Evolutionary conservation across 805 yeast species (phyloP), one percentile per base, ranked within the genome.

Genomic region (Candida insectalens): DNA sequence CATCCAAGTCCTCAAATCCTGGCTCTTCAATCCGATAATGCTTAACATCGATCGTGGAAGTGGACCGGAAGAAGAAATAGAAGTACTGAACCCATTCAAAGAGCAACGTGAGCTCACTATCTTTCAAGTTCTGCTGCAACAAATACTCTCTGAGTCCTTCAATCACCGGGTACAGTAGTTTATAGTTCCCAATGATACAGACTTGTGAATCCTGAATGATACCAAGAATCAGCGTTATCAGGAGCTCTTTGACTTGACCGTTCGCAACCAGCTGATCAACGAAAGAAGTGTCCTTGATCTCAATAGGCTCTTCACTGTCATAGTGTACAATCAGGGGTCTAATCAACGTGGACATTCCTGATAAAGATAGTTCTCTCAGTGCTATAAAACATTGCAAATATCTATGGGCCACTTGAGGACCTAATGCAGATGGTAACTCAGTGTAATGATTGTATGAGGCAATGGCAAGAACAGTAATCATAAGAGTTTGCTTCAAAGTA

Each of bases 31-130:
- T 63, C 17, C 59, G 44, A 45, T 70, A 72, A 43, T 69, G 67
- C 39, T 62, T 59, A 10, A 59, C 44, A 43, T 67, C 72, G 26
- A 72, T 64, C 1, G 67, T 57, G 27, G 70, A 69, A 2, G 77
- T 69, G 9, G 74, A 62, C 37, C 55, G 63, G 45, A 55, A 71
- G 34, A 67, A 61, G 12, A 62, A 44, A 39, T 53, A 45, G 40
- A 59, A 42, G 31, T 53, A 41, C 49, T 57, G 37, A 40, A 53
- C 47, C 66, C 59, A 55, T 17, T 40, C 33, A 26, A 49, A 30
- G 19, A 57, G 33, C 25, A 39, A 39, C 16, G 39, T 41, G 27
- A 54, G 27, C 29, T 48, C 37, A 13, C 33, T 35, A 33, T 54
- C 57, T 4, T 27, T 25, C 6, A 36, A 19, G 1, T 36, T 25